Conservation (phyloP, 2,329 filamentous ascomycete species). For the Endocalyx cinctus region DNA sequence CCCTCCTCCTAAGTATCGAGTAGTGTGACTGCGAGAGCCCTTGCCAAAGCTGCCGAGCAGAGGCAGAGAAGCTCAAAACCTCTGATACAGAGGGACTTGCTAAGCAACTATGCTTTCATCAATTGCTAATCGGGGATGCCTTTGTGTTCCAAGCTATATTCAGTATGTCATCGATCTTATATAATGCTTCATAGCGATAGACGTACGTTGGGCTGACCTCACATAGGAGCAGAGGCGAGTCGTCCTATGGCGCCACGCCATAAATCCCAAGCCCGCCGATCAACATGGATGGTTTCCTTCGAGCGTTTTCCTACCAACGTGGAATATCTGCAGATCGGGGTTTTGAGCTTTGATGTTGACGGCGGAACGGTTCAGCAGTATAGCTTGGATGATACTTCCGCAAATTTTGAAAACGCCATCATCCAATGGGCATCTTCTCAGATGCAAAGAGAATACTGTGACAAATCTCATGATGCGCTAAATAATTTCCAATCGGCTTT, state of each 20-base stretch:
- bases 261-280: background rate
- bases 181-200: background rate
- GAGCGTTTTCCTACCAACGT: background rate
- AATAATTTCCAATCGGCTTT: constrained; percentile 21
- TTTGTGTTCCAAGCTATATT: constrained; percentile 19
- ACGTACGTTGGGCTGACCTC: background rate
- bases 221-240: background rate
- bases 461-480: no score
- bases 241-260: background rate
- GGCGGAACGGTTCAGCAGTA: constrained; percentile 8
- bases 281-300: background rate
- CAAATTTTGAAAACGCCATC: constrained; percentile 10
- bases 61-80: constrained; percentile 17
- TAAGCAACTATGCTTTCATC: constrained; percentile 23
- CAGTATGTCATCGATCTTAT: constrained; percentile 11
- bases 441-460: constrained; percentile 16
- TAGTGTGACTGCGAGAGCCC: constrained; percentile 35
- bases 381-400: constrained; percentile 7
- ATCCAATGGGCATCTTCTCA: constrained; percentile 21
- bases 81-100: constrained; percentile 15
- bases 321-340: constrained; percentile 4
- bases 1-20: constrained; percentile 10
- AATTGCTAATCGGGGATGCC: constrained; percentile 9
- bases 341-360: constrained; percentile 1
- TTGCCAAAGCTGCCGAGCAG: constrained; percentile 21